Evolutionary conservation across 805 yeast species (phyloP).

Genomic region (Kuraishia borneana): DNA sequence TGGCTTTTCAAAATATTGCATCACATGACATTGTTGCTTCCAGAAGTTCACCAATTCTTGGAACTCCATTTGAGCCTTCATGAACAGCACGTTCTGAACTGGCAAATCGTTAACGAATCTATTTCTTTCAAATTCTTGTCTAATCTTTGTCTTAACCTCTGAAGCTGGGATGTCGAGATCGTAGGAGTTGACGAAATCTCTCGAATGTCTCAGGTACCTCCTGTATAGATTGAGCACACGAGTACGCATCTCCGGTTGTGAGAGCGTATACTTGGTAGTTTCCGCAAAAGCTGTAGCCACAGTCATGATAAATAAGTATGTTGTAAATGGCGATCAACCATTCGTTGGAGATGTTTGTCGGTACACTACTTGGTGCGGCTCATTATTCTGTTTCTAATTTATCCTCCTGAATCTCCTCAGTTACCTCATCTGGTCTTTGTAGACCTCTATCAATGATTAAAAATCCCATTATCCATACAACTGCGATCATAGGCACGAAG

Average conservation of each 20-base stretch:
- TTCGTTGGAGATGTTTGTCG: constrained; percentile 2
- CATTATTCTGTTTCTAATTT: background rate
- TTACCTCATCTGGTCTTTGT: constrained; percentile 16
- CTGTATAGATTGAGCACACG: constrained; percentile 67
- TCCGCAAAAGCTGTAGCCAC: constrained; percentile 78
- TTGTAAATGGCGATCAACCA: background rate
- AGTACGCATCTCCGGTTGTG: constrained; percentile 46
- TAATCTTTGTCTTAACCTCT: constrained; percentile 66
- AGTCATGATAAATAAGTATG: constrained; percentile 29
- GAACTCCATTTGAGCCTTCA: constrained; percentile 85
- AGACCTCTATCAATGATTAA: constrained; percentile 28
- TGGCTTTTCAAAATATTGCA: constrained; percentile 62
- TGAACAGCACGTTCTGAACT: constrained; percentile 55
- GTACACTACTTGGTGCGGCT: background rate
- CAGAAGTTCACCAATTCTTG: constrained; percentile 83
- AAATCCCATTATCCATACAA: constrained; percentile 20
- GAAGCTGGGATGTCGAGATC: constrained; percentile 72
- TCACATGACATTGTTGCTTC: constrained; percentile 80
- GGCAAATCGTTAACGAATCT: constrained; percentile 60
- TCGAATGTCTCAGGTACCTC: constrained; percentile 51
- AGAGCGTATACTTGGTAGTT: constrained; percentile 57
- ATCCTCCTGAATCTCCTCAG: background rate
- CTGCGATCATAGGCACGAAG: constrained; percentile 22
- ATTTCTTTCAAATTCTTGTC: constrained; percentile 84
- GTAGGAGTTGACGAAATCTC: constrained; percentile 43